Base-by-base conservation (phyloP, 2,329 filamentous ascomycete genomes). In the Leptographium lundbergii region DNA sequence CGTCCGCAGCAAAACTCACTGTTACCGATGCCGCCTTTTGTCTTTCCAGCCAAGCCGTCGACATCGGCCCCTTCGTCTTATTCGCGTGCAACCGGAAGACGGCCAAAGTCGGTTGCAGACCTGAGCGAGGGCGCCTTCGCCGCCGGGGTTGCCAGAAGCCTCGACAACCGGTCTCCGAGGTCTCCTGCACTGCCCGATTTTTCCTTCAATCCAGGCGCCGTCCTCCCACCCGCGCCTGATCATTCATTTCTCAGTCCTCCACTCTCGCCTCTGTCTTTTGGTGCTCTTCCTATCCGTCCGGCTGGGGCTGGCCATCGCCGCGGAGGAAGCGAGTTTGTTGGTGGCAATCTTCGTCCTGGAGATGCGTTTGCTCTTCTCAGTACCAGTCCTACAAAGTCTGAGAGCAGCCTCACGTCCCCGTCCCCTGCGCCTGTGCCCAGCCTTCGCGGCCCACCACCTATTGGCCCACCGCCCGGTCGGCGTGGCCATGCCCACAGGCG, bases 251-350 rank as follows among this genome's bases (percentile, higher is more conserved):
- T 82, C 25, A 81, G 77, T 57, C 81, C 82, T 17, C 78, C 81
- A 0, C 71, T 78, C 19, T 80, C 80, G n/a, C 79, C 81, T 14
- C 71, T 73, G 19, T 80, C 80, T 4, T 73, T 75, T 2, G 72
- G 73, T 45, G 69, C 74, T 1, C 70, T 74, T 7, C 78, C 84
- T 22, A 75, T 79, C 24, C 77, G 82, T 61, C 74, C 80, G 27
- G 73, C 74, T 36, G 84, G 85, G 25, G 88, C 91, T 68, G 85
- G 87, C 34, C 91, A 96, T 70, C 81, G 86, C 66, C 82, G 91
- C 66, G 88, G 88, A 58, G 87, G 85, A 32, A 96, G 91, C 69
- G 91, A 96, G 69, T 91, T 95, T 67, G 88, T 95, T 54, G 89
- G 89, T 45, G 88, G 87, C 9, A 87, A 86, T 65, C 73, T 80